Conservation (phyloP, 805 yeast genomes). For the Scheffersomyces stipitis region DNA sequence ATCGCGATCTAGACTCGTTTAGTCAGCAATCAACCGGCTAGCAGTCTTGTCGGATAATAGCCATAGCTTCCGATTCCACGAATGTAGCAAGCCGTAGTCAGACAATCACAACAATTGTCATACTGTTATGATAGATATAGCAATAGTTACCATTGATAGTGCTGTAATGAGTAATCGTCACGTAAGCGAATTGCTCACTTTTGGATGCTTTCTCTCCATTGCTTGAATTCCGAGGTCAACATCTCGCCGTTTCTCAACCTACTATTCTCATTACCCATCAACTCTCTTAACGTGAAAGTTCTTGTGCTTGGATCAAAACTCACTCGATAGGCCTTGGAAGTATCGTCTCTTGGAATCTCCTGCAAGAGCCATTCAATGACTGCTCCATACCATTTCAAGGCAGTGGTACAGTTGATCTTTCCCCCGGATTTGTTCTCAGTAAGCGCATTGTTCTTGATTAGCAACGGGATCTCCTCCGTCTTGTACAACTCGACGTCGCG, state of each 20-base stretch:
- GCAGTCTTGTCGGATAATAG: no score
- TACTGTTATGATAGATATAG: no score
- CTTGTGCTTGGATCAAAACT: constrained; percentile 57
- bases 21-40: no score
- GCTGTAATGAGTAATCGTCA: no score
- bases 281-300: constrained; percentile 51
- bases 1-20: no score
- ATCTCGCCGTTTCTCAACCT: constrained; percentile 18
- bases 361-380: constrained; percentile 73
- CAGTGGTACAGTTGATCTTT: constrained; percentile 70
- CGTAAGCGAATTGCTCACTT: no score
- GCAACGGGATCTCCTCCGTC: constrained; percentile 75
- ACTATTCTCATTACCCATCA: constrained; percentile 32
- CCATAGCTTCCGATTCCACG: no score
- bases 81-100: no score
- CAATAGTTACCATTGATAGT: no score
- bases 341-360: constrained; percentile 47
- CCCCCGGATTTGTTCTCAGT: constrained; percentile 15
- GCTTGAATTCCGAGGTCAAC: constrained; percentile 30
- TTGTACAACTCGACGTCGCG: constrained; percentile 69
- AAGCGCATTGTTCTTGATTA: constrained; percentile 54
- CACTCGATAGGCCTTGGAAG: constrained; percentile 51
- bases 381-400: constrained; percentile 85
- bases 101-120: no score
- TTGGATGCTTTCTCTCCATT: constrained; percentile 24